Base-by-base conservation (phyloP, 768 basidiomycete species). In the Lactifluus subvellereus region DNA sequence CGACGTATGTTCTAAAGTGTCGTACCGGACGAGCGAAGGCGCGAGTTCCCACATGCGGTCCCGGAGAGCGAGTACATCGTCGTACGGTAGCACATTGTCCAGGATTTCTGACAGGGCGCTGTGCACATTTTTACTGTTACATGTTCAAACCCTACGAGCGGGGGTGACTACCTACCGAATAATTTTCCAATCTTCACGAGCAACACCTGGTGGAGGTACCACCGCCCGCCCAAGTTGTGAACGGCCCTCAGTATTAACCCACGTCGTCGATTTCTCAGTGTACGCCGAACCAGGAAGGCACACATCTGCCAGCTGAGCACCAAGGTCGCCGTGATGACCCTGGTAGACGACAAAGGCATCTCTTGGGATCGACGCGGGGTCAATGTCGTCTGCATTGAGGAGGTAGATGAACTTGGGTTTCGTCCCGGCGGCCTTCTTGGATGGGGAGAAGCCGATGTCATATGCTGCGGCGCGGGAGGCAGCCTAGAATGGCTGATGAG, bases 341-440 rank as follows among this genome's bases (percentile, higher is more conserved):
- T 98, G 97, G 74, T 99, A 99, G 14, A 99, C 96, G 51, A 98
- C 95, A 70, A 98, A 98, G 3, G 96, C 94, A 69, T 93, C 84
- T 60, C 83, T 78, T 35, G 97, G 95, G 62, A 99, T 95, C 3
- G 88, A 84, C 54, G 84, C 82, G 45, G 93, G 89, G 72, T 94
- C 85, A 58, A 98, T 75, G 71, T 98, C 95, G 70, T 99, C 97
- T 7, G 97, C 94, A 73, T 95, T 95, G 61, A 99, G 83, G 55
- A 99, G 87, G 77, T 97, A 98, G 67, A 99, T 77, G 77, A 98
- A 98, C 76, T 98, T 99, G 66, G 97, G 89, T 66, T 83, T 86
- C 52, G 84, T 82, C 56, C 78, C 70, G 16, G 91, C 79, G 2
- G 94, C 90, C 67, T 84, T 81, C 70, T 88, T 80, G 11, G 94